Percentiles rank a stretch among this genome's conserved stretches.
These are phyloP conservation scores for Albifimbria verrucaria DNA, from an alignment of 2,329 filamentous ascomycete genomes.

Conservation along the genomic window DNA sequence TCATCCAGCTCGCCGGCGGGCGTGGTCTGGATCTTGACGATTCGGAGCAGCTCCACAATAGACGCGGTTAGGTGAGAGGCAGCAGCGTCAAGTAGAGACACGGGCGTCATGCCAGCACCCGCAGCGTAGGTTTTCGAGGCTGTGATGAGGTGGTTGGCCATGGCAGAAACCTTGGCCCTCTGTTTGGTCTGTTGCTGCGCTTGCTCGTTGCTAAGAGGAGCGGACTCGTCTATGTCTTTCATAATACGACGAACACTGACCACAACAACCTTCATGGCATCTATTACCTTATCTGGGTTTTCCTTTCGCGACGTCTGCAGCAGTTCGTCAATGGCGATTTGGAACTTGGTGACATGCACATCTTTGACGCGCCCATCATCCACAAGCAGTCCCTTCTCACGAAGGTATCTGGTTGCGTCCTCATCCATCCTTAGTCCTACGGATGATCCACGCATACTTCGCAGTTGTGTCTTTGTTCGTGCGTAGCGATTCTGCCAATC, in stretches of 20 bases:
- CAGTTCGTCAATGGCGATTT: constrained; percentile 89
- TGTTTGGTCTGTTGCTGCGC: constrained; percentile 63
- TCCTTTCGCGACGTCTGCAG: constrained; percentile 71
- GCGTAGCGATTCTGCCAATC: constrained; percentile 91
- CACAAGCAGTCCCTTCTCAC: constrained; percentile 65
- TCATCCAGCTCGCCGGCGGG: constrained; percentile 73
- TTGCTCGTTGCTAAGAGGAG: constrained; percentile 49
- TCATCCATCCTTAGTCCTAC: constrained; percentile 67
- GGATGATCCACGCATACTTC: constrained; percentile 76
- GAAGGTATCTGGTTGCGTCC: constrained; percentile 65
- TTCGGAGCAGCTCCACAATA: constrained; percentile 79
- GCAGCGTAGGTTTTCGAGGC: constrained; percentile 87
- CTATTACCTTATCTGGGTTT: constrained; percentile 71
- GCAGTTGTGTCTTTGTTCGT: constrained; percentile 80
- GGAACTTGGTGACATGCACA: constrained; percentile 90
- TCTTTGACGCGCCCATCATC: constrained; percentile 81
- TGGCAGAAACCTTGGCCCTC: constrained; percentile 81
- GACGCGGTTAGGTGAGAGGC: constrained; percentile 85
- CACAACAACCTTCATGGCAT: constrained; percentile 84
- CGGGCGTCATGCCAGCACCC: constrained; percentile 79
- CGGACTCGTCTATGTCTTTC: constrained; percentile 67
- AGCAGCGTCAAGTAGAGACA: constrained; percentile 91
- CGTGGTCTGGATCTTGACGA: constrained; percentile 79
- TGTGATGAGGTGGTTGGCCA: constrained; percentile 93
- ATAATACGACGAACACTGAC: constrained; percentile 80